Base-by-base conservation (phyloP, 768 basidiomycete genomes). In the Mycena chlorophos region DNA sequence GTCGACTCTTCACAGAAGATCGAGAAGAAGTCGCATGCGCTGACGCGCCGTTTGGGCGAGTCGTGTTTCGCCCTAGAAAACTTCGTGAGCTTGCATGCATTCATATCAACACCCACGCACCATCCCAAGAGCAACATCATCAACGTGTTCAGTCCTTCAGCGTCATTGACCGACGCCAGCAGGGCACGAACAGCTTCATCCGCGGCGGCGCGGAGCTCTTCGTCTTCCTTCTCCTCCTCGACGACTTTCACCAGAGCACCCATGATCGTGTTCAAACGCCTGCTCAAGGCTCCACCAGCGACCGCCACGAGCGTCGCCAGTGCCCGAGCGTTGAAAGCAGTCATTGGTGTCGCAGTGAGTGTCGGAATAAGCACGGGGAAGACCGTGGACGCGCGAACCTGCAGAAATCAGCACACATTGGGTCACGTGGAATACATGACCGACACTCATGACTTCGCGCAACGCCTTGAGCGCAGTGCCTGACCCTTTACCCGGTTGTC, bases 281-380 rank as follows among this genome's bases (percentile, higher is more conserved):
- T 85, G 73, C 89, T 97, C 51, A 98, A 75, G 0, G 97, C 94
- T 51, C 80, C 82, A 2, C 97, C 96, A 34, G 97, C 97, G 12
- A 98, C 97, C 0, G 91, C 89, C 14, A 98, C 94, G 34, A 99
- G 79, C 0, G 94, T 88, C 2, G 87, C 89, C 10, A 98, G 75
- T 2, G 96, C 97, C 4, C 88, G 86, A 17, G 91, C 92, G 66
- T 98, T 98, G 86, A 98, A 98, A 8, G 88, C 85, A 3, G 94
- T 86, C 84, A 98, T 96, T 0, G 95, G 97, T 5, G 82, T 82
- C 4, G 89, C 83, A 37, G 91, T 94, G 56, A 99, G 76, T 1
- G 94, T 96, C 0, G 95, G 97, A 55, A 99, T 92, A 53, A 98
- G 77, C 19, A 98, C 91, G 0, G 97, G 97, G 91, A 98, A 98